These are phyloP conservation scores for California macrophylla DNA, from an alignment of 441 rosid species.

Conservation along the genomic window DNA sequence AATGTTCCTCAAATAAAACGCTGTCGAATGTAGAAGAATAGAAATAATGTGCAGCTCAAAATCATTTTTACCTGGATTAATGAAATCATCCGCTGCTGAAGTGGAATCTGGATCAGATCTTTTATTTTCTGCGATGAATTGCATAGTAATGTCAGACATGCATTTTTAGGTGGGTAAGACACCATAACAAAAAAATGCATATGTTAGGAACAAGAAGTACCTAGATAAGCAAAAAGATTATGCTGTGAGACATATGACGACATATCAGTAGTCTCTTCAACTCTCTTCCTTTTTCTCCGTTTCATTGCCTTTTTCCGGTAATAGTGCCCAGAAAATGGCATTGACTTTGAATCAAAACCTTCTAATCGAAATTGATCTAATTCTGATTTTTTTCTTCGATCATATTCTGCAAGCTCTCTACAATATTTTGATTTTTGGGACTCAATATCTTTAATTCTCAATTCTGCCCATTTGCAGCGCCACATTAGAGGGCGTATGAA, in stretches of 20 bases:
- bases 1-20: background rate
- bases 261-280: constrained; percentile 48
- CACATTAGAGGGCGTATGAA: constrained; percentile 79
- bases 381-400: constrained; percentile 38
- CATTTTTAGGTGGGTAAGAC: constrained; percentile 8
- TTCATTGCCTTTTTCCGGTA: constrained; percentile 45
- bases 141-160: constrained; percentile 11
- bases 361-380: constrained; percentile 38
- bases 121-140: constrained; percentile 49
- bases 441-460: constrained; percentile 60
- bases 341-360: constrained; percentile 49
- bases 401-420: constrained; percentile 41
- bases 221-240: constrained; percentile 58
- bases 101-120: constrained; percentile 47
- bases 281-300: constrained; percentile 69
- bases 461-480: constrained; percentile 87
- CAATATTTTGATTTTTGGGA: constrained; percentile 52
- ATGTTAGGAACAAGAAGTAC: constrained; percentile 31
- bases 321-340: constrained; percentile 48
- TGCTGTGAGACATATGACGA: constrained; percentile 49
- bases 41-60: constrained; percentile 12
- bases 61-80: constrained; percentile 30
- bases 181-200: constrained; percentile 9
- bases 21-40: background rate
- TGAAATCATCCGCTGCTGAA: constrained; percentile 48